Conservation (phyloP, 2,329 filamentous ascomycete species). For the Diaporthe citrichinensis region DNA sequence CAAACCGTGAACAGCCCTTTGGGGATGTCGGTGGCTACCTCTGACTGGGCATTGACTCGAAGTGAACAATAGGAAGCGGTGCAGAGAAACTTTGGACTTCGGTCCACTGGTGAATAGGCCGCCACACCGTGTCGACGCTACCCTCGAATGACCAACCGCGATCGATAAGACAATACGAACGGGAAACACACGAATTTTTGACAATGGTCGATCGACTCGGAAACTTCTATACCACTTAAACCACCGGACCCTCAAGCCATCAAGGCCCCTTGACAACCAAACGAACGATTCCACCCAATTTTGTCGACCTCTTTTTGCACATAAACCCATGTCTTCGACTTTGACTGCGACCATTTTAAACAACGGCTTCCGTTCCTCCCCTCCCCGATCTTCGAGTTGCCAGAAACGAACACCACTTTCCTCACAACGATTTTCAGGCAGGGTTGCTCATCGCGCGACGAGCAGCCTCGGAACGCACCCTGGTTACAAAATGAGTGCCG, state of each 20-base stretch:
- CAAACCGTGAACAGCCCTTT: conserved; percentile 28
- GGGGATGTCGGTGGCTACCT: conserved; percentile 14
- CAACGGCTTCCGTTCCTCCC: conserved; percentile 38
- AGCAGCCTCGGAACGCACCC: conserved; percentile 17
- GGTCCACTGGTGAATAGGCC: background rate
- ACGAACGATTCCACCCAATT: background rate
- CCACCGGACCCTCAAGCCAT: background rate
- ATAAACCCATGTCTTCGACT: conserved; percentile 41
- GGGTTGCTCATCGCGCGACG: conserved; percentile 4
- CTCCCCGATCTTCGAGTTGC: conserved; percentile 31
- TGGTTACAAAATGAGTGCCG: conserved; percentile 39
- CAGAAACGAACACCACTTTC: conserved; percentile 21
- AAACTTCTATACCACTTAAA: conserved; percentile 13
- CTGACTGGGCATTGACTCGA: conserved; percentile 40
- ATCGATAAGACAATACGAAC: conserved; percentile 34
- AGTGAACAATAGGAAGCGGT: conserved; percentile 35
- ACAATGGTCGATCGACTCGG: conserved; percentile 27
- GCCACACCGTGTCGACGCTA: conserved; percentile 7
- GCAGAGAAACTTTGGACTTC: background rate
- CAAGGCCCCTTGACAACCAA: conserved; percentile 13
- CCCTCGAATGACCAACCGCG: conserved; percentile 28
- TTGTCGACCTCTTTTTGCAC: background rate
- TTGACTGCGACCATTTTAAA: conserved; percentile 35
- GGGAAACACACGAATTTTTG: background rate
- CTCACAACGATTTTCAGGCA: conserved; percentile 4